Base-by-base conservation (phyloP, 2,329 filamentous ascomycete species). In the Incumbomyces lentus region DNA sequence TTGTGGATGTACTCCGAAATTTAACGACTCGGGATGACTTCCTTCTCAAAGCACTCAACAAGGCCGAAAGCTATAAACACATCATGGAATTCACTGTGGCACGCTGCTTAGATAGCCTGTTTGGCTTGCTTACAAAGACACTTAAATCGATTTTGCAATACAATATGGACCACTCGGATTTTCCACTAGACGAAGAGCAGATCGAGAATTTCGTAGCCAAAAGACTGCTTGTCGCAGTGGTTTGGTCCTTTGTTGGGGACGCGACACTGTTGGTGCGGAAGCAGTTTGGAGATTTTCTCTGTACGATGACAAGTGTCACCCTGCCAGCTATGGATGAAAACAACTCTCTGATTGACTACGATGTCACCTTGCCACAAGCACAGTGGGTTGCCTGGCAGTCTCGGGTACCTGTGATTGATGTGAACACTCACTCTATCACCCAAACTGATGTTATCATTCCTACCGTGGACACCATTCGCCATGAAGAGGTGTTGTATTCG, bases 361-460 rank as follows among this genome's bases (percentile, higher is more conserved):
- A 98, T 60, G 88, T 95, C 34, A 79, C 80, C 11, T 73, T 96
- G 34, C 92, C 93, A 1, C 82, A 83, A 61, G 84, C 82, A 6
- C 85, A 94, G 54, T 99, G 92, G 92, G 76, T 80, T 2, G 78
- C 84, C 36, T 99, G 92, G 92, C 90, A 95, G 65, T 87, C 83
- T 53, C 85, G 95, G 64, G 92, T 99, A 12, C 92, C 92, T 13
- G 83, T 78, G 10, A 84, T 98, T 48, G 93, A 99, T 64, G 86
- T 98, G 65, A 96, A 98, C 63, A 98, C 93, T 0, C 93, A 99
- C 64, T 95, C 90, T 4, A 84, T 98, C 60, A 95, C 86, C 0
- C 89, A 98, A 64, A 98, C 93, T 1, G 93, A 99, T 64, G 86
- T 96, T 34, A 92, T 99, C 51, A 98, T 99, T 60, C 93, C 92